These are phyloP conservation scores for Backusella liffmaniae DNA, from an alignment of 192 early-diverging fungal species.

Conservation along the genomic window DNA sequence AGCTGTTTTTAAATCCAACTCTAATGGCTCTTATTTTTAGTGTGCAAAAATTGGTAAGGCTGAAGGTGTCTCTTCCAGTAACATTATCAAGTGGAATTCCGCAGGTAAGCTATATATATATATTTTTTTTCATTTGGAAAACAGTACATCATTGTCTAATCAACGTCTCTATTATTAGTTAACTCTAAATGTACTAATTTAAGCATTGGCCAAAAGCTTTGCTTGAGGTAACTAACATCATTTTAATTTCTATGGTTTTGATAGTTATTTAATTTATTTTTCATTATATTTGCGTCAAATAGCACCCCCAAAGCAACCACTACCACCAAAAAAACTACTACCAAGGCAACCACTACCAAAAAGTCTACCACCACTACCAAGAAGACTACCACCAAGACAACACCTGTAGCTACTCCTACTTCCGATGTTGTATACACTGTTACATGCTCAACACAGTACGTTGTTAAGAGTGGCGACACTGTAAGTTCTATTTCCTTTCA, in stretches of 20 bases:
- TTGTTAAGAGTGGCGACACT: slow-evolving; percentile 20
- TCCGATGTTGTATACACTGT: slow-evolving; percentile 5
- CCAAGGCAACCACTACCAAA: background rate
- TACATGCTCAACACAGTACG: slow-evolving; percentile 8
- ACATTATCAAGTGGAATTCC: slow-evolving; percentile 26
- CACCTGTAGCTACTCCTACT: background rate
- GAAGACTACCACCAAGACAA: background rate
- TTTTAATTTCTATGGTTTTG: background rate
- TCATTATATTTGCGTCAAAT: background rate
- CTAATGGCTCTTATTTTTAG: background rate
- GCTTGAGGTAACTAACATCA: slow-evolving; percentile 11
- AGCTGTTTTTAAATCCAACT: background rate
- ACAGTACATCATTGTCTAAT: background rate
- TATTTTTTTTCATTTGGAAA: background rate
- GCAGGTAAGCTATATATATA: background rate
- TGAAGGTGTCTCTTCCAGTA: background rate
- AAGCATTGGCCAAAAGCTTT: slow-evolving; percentile 25
- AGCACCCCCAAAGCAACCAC: background rate
- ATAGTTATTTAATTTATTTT: background rate
- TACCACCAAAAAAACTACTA: background rate
- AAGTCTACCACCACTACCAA: background rate
- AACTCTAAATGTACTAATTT: slow-evolving; percentile 23
- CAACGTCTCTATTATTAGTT: background rate
- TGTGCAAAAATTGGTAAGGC: slow-evolving; percentile 11
- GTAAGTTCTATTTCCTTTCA: background rate